Conservation (phyloP, 768 basidiomycete species). For the Pseudohyphozyma bogoriensis region DNA sequence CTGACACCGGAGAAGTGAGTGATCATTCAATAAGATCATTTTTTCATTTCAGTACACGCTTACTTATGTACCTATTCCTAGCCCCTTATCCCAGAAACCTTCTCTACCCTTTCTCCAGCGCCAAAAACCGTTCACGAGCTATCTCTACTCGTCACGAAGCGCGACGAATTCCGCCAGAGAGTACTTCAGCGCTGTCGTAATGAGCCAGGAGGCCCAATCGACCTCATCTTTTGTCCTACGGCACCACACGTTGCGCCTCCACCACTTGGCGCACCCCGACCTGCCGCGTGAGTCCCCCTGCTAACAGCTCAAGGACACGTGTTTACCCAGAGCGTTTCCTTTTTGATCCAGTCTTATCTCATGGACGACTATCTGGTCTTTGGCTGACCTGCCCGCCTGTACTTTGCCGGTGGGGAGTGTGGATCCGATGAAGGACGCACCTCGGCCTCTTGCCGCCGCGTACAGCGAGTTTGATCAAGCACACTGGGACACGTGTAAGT, state of each 20-base stretch:
- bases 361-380: neutral
- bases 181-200: neutral
- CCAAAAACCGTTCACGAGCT: constrained; percentile 1
- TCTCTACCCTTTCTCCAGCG: neutral
- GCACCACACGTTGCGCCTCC: constrained; percentile 11
- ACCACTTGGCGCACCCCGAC: neutral
- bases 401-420: neutral
- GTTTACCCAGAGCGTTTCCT: neutral
- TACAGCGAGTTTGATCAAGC: neutral
- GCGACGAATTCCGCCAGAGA: constrained; percentile 5
- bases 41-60: neutral
- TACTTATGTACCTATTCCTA: neutral
- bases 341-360: constrained; percentile 2
- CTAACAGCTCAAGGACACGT: neutral
- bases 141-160: constrained; percentile 5
- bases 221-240: constrained; percentile 10
- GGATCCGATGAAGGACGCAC: neutral
- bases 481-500: constrained; percentile 52
- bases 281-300: neutral
- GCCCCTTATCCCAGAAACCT: constrained; percentile 4
- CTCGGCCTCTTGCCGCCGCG: neutral
- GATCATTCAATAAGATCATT: neutral
- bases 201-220: neutral
- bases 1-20: constrained; percentile 8
- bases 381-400: constrained; percentile 8